phyloP scores from a whole-genome alignment of 164 flowering plant genomes.

The Buxus sempervirens region DNA sequence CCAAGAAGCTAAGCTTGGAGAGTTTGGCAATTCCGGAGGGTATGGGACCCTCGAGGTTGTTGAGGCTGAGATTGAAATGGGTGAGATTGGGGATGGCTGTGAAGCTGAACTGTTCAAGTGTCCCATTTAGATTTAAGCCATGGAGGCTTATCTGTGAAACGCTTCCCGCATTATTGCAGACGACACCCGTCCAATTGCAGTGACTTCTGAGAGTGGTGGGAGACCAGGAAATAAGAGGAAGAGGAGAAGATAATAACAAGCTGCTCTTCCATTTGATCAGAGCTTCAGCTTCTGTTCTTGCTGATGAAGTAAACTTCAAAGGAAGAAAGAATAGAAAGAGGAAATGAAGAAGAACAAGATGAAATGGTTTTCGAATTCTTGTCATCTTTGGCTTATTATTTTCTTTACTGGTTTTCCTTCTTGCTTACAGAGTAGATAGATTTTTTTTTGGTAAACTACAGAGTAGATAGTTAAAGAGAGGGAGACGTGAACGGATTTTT shows the following conservation, averaged over 20 bases:
- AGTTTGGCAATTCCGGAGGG: constrained; percentile 38
- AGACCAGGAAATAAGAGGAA: constrained; percentile 36
- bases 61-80: constrained; percentile 29
- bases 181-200: constrained; percentile 54
- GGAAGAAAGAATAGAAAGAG: constrained; percentile 7
- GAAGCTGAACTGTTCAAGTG: constrained; percentile 37
- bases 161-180: constrained; percentile 26
- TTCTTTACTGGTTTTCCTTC: background rate
- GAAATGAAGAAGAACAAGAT: background rate
- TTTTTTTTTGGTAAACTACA: no score
- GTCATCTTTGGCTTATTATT: background rate
- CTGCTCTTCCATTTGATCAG: constrained; percentile 37
- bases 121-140: constrained; percentile 23
- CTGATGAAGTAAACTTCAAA: constrained; percentile 9
- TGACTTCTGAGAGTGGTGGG: constrained; percentile 20
- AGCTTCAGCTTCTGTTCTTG: constrained; percentile 32
- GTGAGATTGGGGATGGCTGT: constrained; percentile 38
- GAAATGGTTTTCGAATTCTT: constrained; percentile 4
- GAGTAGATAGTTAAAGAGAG: no score
- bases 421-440: background rate
- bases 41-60: constrained; percentile 37
- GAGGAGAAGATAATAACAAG: constrained; percentile 5
- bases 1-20: constrained; percentile 37
- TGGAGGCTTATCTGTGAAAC: constrained; percentile 36
- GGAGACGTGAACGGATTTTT: no score